Percentiles rank a stretch among this genome's conserved stretches.
These are phyloP conservation scores for Aciculosporium take DNA, from an alignment of 2,329 filamentous ascomycete species.

Conservation along the genomic window DNA sequence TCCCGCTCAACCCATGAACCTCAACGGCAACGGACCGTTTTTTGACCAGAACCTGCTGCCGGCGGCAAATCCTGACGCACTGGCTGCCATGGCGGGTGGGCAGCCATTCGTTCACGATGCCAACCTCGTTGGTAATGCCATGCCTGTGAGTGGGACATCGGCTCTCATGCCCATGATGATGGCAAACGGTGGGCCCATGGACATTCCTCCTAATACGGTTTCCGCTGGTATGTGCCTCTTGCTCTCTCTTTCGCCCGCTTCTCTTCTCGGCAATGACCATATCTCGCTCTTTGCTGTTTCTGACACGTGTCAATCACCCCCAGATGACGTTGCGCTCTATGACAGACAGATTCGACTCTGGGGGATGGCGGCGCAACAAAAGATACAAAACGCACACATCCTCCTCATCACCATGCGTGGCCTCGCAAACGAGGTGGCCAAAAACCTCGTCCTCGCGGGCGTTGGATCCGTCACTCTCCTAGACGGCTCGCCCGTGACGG, in stretches of 20 bases:
- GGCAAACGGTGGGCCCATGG: constrained; percentile 13
- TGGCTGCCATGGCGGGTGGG: constrained; percentile 13
- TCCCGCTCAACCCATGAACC: not conserved
- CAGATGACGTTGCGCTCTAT: constrained; percentile 93
- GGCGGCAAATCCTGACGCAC: constrained; percentile 4
- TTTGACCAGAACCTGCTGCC: constrained; percentile 4
- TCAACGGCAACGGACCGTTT: constrained; percentile 4
- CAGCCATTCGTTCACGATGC: constrained; percentile 14
- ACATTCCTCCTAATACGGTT: constrained; percentile 14
- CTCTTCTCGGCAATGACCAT: not conserved
- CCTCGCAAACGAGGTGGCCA: constrained; percentile 86
- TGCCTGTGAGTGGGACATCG: constrained; percentile 15
- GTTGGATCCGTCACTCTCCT: constrained; percentile 81
- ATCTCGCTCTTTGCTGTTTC: not conserved
- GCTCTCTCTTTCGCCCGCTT: not conserved
- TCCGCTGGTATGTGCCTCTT: constrained; percentile 18
- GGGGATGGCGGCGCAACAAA: constrained; percentile 90
- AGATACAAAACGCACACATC: constrained; percentile 78
- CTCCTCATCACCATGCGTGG: constrained; percentile 79
- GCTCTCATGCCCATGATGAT: constrained; percentile 19
- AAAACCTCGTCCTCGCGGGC: constrained; percentile 90
- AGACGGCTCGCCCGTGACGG: constrained; percentile 60
- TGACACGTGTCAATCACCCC: not conserved
- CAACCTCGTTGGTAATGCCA: constrained; percentile 9
- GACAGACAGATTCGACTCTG: constrained; percentile 94